Evolutionary conservation across 1,284 basidiomycete genomes (phyloP), one percentile per base, ranked within the genome.

Genomic region (Rhodotorula sp.): DNA sequence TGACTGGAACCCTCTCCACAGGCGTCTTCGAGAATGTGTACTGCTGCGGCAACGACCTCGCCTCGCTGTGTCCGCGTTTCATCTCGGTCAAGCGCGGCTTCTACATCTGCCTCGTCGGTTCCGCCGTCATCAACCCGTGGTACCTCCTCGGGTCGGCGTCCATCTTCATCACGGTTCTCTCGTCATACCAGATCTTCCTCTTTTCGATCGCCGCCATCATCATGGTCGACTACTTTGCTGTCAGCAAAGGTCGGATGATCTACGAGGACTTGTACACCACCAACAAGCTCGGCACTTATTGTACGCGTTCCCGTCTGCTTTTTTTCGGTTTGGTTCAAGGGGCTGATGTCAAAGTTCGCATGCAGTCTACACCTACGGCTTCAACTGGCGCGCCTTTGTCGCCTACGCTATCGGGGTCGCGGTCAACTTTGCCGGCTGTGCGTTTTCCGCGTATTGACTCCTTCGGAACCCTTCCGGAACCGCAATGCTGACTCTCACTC

Each of bases 21-120:
- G 77, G 75, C 55, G 73, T 78, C 28, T 77, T 80, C 49, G 79
- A 80, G 66, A 80, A 80, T 67, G 71, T 78, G 50, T 63, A 64
- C 26, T 28, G 47, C n/a, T 61, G 67, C 23, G 49, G 66, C 28
- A 61, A 64, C 62, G 69, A 67, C 48, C 62, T 70, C 26, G 61
- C 69, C 3, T 18, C 48, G 2, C 62, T 67, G 7, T 34, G 21
- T 16, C 66, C 69, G 14, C 58, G 62, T 1, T 67, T 28, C 48
- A 64, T 67, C 52, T 38, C 48, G 8, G 49, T 70, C 34, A 38
- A 47, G n/a, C 58, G 71, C 6, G 67, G 62, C 10, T 69, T 70
- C 59, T 26, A 49, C 43, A 45, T 73, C 48, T 73, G 71, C 59
- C 19, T 70, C 19, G 60, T 60, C 7, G 26, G 60, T 8, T 69